phyloP scores from a whole-genome alignment of 2,329 filamentous ascomycete species.

The Lasiodiplodia theobromae region DNA sequence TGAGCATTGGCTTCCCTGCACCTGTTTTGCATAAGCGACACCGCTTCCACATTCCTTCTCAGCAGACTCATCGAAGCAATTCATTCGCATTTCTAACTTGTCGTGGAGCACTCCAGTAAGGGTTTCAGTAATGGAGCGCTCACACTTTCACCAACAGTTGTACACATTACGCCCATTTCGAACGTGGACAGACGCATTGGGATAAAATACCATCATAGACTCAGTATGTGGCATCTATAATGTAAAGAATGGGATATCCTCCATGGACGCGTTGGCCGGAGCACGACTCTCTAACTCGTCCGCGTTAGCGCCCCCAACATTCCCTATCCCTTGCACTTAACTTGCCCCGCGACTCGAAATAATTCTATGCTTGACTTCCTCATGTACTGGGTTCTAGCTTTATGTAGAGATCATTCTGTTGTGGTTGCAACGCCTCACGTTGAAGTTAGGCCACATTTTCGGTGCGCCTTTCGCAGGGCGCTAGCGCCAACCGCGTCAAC shows the following conservation, averaged over 20 bases:
- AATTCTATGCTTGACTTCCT: neutral
- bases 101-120: neutral
- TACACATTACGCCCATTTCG: no score
- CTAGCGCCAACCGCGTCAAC: no score
- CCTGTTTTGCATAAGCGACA: neutral
- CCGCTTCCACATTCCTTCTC: neutral
- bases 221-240: no score
- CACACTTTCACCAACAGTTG: no score
- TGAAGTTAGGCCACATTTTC: neutral
- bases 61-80: neutral
- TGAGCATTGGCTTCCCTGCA: neutral
- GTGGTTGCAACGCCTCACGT: neutral
- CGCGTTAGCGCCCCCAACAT: neutral
- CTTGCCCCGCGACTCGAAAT: neutral
- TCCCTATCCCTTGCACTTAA: no score
- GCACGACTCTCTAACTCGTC: neutral
- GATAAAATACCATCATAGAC: no score
- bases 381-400: no score
- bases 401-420: neutral
- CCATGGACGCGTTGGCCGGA: no score
- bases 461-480: no score
- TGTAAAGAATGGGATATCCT: no score
- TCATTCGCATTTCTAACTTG: neutral
- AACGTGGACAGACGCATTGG: no score
- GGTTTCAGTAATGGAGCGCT: no score